Evolutionary conservation across 371 early-diverging fungal genomes (phyloP).

Genomic region (Mucor sp.): DNA sequence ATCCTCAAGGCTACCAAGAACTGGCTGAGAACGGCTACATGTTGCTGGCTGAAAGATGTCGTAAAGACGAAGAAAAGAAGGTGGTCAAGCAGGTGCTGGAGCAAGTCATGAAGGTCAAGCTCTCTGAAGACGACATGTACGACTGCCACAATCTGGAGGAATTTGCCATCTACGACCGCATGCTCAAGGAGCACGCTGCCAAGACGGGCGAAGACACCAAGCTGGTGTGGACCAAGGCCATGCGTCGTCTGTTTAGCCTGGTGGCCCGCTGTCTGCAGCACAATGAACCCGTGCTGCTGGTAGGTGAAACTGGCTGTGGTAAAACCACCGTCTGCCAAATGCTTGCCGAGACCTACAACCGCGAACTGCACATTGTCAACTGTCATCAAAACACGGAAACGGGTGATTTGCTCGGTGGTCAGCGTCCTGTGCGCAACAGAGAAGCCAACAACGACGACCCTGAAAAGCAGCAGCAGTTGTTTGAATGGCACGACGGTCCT

Average conservation of each 20-base stretch:
- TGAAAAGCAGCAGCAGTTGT: conserved; percentile 55
- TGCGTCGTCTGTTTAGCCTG: conserved; percentile 91
- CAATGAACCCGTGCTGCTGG: conserved; percentile 96
- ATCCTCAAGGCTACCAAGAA: conserved; percentile 75
- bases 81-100: conserved; percentile 88
- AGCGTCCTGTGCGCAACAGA: conserved; percentile 88
- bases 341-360: conserved; percentile 68
- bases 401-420: conserved; percentile 97
- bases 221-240: conserved; percentile 94
- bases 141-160: conserved; percentile 60
- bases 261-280: conserved; percentile 81
- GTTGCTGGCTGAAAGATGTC: conserved; percentile 93
- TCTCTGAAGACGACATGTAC: conserved; percentile 71
- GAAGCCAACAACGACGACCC: conserved; percentile 30
- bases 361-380: conserved; percentile 88
- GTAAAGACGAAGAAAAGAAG: conserved; percentile 82
- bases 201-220: conserved; percentile 40
- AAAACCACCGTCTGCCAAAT: conserved; percentile 99
- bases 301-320: conserved; percentile 99
- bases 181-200: conserved; percentile 27
- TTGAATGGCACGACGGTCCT: conserved; percentile 97
- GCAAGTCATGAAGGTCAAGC: conserved; percentile 72
- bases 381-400: conserved; percentile 99
- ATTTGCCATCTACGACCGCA: conserved; percentile 47
- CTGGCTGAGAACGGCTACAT: conserved; percentile 94